phyloP scores from a whole-genome alignment of 106 monocot species.

The Dioscorea dumetorum region DNA sequence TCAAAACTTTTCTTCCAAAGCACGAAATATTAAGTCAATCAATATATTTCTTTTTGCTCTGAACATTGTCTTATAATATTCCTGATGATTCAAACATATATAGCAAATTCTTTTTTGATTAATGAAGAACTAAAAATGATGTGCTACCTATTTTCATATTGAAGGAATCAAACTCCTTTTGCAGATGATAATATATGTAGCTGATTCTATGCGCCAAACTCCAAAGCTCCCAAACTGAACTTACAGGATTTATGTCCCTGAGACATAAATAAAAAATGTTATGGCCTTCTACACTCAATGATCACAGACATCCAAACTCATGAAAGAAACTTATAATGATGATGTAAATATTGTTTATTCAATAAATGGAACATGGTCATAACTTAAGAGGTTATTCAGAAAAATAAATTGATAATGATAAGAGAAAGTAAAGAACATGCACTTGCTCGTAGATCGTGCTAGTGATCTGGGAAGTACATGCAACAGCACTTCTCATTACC shows the following conservation, averaged over 20 bases:
- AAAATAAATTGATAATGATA: not conserved
- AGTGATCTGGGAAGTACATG: constrained; percentile 23
- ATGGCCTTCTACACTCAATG: too few species aligned
- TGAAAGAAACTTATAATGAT: not conserved
- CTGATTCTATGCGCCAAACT: constrained; percentile 15
- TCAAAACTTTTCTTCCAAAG: too few species aligned
- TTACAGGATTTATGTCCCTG: constrained; percentile 12
- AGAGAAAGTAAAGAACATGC: constrained; percentile 8
- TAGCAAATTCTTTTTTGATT: too few species aligned
- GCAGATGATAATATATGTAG: constrained; percentile 6
- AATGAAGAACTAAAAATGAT: not conserved
- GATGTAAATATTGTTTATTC: not conserved
- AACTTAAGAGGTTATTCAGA: too few species aligned
- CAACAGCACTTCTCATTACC: constrained; percentile 33
- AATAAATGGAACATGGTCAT: too few species aligned
- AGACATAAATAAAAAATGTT: not conserved
- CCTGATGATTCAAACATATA: too few species aligned
- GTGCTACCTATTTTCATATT: constrained; percentile 16
- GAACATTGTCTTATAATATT: too few species aligned
- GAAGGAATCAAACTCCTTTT: constrained; percentile 16
- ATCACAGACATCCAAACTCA: too few species aligned
- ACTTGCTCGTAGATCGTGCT: constrained; percentile 18
- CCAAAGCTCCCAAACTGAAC: constrained; percentile 29
- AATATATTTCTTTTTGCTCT: too few species aligned
- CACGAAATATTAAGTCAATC: too few species aligned